Evolutionary conservation across 495 filamentous ascomycete species (phyloP).

Genomic region (Trichoderma erinaceum): DNA sequence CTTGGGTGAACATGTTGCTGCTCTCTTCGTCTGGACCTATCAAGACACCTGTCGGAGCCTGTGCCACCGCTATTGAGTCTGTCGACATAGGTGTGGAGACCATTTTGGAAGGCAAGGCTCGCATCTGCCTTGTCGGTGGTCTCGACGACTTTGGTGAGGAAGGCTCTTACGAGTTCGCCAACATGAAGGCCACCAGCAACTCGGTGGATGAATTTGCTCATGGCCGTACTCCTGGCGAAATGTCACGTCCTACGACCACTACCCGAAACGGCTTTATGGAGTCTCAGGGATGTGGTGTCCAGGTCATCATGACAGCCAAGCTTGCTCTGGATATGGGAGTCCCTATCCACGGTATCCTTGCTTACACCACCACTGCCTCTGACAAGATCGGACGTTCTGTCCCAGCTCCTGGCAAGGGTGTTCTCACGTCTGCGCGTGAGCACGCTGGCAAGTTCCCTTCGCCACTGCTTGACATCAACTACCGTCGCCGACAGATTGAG

Average conservation of each 20-base stretch:
- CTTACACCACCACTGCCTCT: constrained; percentile 91
- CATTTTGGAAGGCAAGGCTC: constrained; percentile 94
- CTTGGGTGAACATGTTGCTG: constrained; percentile 98
- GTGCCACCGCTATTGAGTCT: constrained; percentile 94
- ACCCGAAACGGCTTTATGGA: constrained; percentile 99
- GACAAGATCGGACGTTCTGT: constrained; percentile 99
- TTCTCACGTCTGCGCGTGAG: constrained; percentile 95
- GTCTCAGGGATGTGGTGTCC: constrained; percentile 96
- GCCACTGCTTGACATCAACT: constrained; percentile 92
- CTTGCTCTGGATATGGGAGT: constrained; percentile 98
- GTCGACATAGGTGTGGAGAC: constrained; percentile 97
- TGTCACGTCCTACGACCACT: constrained; percentile 95
- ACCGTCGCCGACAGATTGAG: constrained; percentile 90
- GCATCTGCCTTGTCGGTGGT: constrained; percentile 94
- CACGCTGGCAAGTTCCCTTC: constrained; percentile 85
- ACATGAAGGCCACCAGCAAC: constrained; percentile 99
- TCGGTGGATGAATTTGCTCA: constrained; percentile 93
- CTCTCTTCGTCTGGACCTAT: constrained; percentile 96
- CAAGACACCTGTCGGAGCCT: constrained; percentile 97
- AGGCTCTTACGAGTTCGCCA: constrained; percentile 98
- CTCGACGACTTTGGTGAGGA: constrained; percentile 99
- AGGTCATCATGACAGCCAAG: constrained; percentile 96
- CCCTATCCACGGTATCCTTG: constrained; percentile 92
- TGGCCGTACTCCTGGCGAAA: constrained; percentile 90
- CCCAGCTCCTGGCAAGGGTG: constrained; percentile 91